Conservation (phyloP, 345 rosid species). For the Salix viminalis region DNA sequence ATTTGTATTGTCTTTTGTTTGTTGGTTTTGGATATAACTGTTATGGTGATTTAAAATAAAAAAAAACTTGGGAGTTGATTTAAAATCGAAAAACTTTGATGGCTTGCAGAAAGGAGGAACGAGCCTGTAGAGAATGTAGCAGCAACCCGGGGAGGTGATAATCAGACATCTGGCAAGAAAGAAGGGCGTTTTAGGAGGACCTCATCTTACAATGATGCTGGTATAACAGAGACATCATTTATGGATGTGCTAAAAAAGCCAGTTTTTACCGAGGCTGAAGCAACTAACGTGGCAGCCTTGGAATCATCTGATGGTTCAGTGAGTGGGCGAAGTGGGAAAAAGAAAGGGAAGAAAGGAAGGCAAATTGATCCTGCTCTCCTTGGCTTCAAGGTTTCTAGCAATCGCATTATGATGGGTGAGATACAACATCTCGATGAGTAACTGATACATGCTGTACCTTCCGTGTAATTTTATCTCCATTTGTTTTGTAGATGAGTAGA, state of each 20-base stretch:
- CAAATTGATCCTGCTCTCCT: slow-evolving; percentile 87
- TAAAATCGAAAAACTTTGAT: neutral
- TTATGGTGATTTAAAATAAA: neutral
- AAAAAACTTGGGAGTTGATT: neutral
- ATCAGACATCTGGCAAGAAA: slow-evolving; percentile 34
- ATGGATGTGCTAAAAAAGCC: slow-evolving; percentile 65
- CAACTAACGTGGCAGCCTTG: neutral
- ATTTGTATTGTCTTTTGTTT: neutral
- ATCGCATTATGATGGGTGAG: slow-evolving; percentile 93
- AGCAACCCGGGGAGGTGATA: slow-evolving; percentile 8
- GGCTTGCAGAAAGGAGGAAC: slow-evolving; percentile 27
- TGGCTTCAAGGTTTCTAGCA: slow-evolving; percentile 87
- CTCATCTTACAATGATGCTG: slow-evolving; percentile 47
- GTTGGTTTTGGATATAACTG: neutral
- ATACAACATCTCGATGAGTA: slow-evolving; percentile 57
- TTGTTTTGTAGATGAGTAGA: neutral
- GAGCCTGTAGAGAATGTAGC: slow-evolving; percentile 7
- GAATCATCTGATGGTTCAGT: slow-evolving; percentile 27
- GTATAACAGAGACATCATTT: slow-evolving; percentile 60
- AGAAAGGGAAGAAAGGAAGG: slow-evolving; percentile 88
- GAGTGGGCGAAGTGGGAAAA: slow-evolving; percentile 45
- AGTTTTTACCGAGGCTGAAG: neutral
- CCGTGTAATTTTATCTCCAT: slow-evolving; percentile 1
- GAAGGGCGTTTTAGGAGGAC: slow-evolving; percentile 47
- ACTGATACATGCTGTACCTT: neutral